Percentiles rank a stretch among this genome's conserved stretches.
phyloP scores from a whole-genome alignment of 2,329 filamentous ascomycete genomes.

The Teratosphaeria nubilosa region DNA sequence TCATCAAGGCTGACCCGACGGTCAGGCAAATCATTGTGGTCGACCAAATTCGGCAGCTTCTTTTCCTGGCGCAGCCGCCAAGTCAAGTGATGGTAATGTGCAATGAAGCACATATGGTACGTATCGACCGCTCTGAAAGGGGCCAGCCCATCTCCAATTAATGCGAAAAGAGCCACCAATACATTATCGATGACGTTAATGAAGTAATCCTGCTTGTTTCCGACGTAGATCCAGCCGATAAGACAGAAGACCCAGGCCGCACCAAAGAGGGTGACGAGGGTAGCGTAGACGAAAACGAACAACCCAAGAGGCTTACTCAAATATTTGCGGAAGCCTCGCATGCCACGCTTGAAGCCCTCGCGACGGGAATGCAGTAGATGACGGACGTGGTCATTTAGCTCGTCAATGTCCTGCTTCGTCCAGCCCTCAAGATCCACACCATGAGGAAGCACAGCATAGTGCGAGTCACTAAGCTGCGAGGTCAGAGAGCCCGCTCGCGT shows the following conservation, averaged over 20 bases:
- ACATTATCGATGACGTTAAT: slow-evolving; percentile 47
- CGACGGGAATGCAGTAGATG: slow-evolving; percentile 79
- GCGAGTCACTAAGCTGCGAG: slow-evolving; percentile 56
- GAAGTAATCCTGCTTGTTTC: slow-evolving; percentile 55
- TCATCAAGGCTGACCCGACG: slow-evolving; percentile 15
- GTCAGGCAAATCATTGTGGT: slow-evolving; percentile 59
- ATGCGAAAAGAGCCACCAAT: slow-evolving; percentile 52
- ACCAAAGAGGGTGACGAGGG: slow-evolving; percentile 73
- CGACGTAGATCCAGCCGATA: slow-evolving; percentile 79
- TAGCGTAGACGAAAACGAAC: slow-evolving; percentile 73
- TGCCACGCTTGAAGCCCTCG: slow-evolving; percentile 65
- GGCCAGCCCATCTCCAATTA: slow-evolving; percentile 52
- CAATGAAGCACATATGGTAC: slow-evolving; percentile 78
- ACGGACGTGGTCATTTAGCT: slow-evolving; percentile 75
- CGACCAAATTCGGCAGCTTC: slow-evolving; percentile 51
- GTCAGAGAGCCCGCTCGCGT: slow-evolving; percentile 45
- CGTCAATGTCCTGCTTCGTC: slow-evolving; percentile 61
- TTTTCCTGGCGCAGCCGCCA: slow-evolving; percentile 52
- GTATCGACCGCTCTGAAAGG: slow-evolving; percentile 71
- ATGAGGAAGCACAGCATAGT: slow-evolving; percentile 71
- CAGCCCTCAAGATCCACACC: slow-evolving; percentile 63
- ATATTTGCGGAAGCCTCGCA: slow-evolving; percentile 76
- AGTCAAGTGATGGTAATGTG: slow-evolving; percentile 58
- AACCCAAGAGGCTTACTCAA: slow-evolving; percentile 65
- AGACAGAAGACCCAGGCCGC: slow-evolving; percentile 84